Percentiles rank a stretch among this genome's conserved stretches.
phyloP scores from a whole-genome alignment of 1,284 basidiomycete species.

The Ceratobasidium sp. region DNA sequence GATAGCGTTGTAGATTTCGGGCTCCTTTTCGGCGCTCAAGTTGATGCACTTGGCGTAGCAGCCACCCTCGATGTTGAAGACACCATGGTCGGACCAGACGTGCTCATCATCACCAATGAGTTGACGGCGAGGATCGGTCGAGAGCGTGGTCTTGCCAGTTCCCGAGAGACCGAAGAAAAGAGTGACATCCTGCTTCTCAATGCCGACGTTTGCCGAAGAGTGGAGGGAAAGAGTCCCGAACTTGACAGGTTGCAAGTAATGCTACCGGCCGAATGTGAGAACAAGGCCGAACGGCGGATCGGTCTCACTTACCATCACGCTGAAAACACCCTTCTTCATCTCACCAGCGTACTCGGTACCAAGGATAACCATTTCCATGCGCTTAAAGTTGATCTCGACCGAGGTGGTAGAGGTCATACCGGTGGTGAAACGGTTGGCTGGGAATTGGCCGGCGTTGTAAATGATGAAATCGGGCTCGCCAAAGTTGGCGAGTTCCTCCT shows the following conservation, averaged over 20 bases:
- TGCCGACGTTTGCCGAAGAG: constrained; percentile 98
- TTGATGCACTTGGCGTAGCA: constrained; percentile 99
- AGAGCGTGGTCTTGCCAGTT: constrained; percentile 97
- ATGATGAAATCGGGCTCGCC: constrained; percentile 99
- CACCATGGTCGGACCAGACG: constrained; percentile 96
- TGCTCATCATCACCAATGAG: constrained; percentile 98
- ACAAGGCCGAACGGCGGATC: not conserved
- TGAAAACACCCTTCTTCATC: constrained; percentile 99
- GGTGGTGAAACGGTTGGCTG: constrained; percentile 99
- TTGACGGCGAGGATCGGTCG: constrained; percentile 88
- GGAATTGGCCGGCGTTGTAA: constrained; percentile 99
- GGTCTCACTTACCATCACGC: constrained; percentile 79
- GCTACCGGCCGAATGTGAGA: constrained; percentile 55
- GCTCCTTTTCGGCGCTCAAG: constrained; percentile 94
- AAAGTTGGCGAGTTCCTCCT: constrained; percentile 92
- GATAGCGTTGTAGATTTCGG: constrained; percentile 97
- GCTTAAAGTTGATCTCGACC: constrained; percentile 99
- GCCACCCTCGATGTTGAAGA: constrained; percentile 99
- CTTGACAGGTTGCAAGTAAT: constrained; percentile 99
- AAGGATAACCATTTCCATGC: constrained; percentile 99
- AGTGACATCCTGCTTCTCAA: constrained; percentile 88
- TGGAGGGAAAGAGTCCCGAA: constrained; percentile 98
- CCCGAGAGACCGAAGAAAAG: constrained; percentile 99
- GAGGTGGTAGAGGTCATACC: constrained; percentile 99
- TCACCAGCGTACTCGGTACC: constrained; percentile 99